Evolutionary conservation across 2,329 filamentous ascomycete genomes (phyloP).

Genomic region (Calycina marina): DNA sequence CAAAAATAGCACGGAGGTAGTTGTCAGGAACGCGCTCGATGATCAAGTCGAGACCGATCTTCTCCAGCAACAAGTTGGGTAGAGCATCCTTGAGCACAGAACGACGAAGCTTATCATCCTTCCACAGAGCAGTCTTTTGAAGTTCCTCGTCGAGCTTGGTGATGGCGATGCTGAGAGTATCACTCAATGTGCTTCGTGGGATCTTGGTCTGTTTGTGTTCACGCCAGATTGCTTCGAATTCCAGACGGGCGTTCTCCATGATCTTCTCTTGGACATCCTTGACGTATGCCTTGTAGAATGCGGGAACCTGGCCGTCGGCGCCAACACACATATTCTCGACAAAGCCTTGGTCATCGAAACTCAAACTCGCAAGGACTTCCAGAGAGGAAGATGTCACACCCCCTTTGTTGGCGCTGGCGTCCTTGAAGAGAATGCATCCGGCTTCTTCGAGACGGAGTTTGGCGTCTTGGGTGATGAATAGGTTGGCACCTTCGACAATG

Average conservation of each 20-base stretch:
- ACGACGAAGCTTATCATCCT: constrained; percentile 61
- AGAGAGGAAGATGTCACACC: constrained; percentile 95
- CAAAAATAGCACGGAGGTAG: constrained; percentile 91
- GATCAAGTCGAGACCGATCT: constrained; percentile 84
- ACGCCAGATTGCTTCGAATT: constrained; percentile 97
- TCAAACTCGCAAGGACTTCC: constrained; percentile 85
- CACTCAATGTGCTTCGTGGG: constrained; percentile 74
- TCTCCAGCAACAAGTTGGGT: constrained; percentile 66
- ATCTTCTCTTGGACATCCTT: constrained; percentile 84
- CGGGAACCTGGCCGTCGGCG: constrained; percentile 57
- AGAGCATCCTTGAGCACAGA: constrained; percentile 75
- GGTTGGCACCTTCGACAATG: constrained; percentile 93
- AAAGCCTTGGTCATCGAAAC: constrained; percentile 84
- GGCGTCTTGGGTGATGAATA: constrained; percentile 97
- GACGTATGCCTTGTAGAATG: constrained; percentile 90
- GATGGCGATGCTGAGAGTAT: constrained; percentile 81
- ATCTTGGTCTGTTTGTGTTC: constrained; percentile 74
- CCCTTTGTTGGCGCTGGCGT: constrained; percentile 96
- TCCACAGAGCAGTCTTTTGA: constrained; percentile 85
- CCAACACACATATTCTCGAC: constrained; percentile 89
- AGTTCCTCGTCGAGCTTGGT: constrained; percentile 95
- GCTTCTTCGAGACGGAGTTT: constrained; percentile 90
- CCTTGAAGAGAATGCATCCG: constrained; percentile 93
- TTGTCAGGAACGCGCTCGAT: constrained; percentile 72
- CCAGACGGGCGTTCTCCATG: constrained; percentile 75